Conservation (phyloP, 352 stramenopile genomes). For the Pythium phragmiticola region DNA sequence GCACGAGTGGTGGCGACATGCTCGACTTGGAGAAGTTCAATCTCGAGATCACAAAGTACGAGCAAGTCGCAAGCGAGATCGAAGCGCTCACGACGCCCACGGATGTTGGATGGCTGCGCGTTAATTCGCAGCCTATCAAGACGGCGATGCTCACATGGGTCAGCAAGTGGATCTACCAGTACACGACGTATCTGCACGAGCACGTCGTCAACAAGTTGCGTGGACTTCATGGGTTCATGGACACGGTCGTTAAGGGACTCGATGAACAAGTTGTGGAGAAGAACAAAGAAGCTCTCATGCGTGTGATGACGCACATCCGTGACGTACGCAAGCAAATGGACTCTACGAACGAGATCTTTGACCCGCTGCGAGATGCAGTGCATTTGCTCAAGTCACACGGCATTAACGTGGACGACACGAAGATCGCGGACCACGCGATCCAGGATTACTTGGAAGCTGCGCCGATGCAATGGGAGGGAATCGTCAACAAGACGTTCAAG, state of each 20-base stretch:
- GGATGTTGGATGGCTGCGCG: slow-evolving; percentile 96
- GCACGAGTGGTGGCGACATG: slow-evolving; percentile 82
- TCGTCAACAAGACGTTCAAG: slow-evolving; percentile 98
- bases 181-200: slow-evolving; percentile 92
- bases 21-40: slow-evolving; percentile 96
- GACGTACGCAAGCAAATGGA: slow-evolving; percentile 94
- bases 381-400: slow-evolving; percentile 94
- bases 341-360: slow-evolving; percentile 92
- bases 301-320: slow-evolving; percentile 95
- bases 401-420: slow-evolving; percentile 89
- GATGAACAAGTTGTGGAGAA: slow-evolving; percentile 90
- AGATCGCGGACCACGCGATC: slow-evolving; percentile 76
- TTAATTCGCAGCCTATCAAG: slow-evolving; percentile 97
- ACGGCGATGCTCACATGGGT: slow-evolving; percentile 95
- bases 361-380: slow-evolving; percentile 92
- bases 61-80: slow-evolving; percentile 91
- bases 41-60: slow-evolving; percentile 94
- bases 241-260: slow-evolving; percentile 88
- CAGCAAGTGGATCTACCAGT: slow-evolving; percentile 96
- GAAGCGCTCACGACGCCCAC: slow-evolving; percentile 86
- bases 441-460: slow-evolving; percentile 95
- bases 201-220: slow-evolving; percentile 90
- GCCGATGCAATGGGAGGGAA: slow-evolving; percentile 95
- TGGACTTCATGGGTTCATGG: slow-evolving; percentile 93
- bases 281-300: slow-evolving; percentile 95